Evolutionary conservation across 768 basidiomycete species (phyloP).

Genomic region (Galerina marginata): DNA sequence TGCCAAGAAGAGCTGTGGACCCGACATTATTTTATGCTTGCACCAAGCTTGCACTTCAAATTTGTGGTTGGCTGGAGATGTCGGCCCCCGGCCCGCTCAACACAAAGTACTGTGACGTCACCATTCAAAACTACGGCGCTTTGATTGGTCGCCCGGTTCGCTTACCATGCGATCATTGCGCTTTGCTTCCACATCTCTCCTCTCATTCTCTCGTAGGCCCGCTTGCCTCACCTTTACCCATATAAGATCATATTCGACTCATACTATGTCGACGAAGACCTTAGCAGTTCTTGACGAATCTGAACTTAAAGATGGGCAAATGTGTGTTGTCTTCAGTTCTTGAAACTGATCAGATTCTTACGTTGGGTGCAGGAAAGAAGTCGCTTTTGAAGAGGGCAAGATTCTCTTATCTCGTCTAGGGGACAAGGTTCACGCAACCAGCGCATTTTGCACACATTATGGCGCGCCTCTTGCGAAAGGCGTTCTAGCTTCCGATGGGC

Average conservation of each 20-base stretch:
- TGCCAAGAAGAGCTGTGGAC: constrained; percentile 11
- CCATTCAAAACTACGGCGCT: not conserved
- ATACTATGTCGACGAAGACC: constrained; percentile 53
- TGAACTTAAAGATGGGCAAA: constrained; percentile 70
- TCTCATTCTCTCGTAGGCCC: constrained; percentile 8
- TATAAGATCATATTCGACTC: constrained; percentile 14
- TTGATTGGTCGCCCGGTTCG: constrained; percentile 20
- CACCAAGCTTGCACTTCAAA: no score
- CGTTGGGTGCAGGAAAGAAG: constrained; percentile 71
- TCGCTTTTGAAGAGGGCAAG: constrained; percentile 77
- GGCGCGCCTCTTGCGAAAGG: constrained; percentile 89
- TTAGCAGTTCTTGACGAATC: constrained; percentile 62
- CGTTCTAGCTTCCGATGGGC: constrained; percentile 76
- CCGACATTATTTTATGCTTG: not conserved
- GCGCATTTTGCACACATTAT: constrained; percentile 90
- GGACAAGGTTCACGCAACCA: constrained; percentile 77
- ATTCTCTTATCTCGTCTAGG: constrained; percentile 80
- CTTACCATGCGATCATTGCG: constrained; percentile 13
- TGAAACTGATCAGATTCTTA: constrained; percentile 1
- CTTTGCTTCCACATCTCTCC: constrained; percentile 18
- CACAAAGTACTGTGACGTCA: not conserved
- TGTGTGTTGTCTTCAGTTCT: constrained; percentile 39
- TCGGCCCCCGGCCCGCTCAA: not conserved
- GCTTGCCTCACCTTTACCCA: not conserved
- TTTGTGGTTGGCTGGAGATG: not conserved